Conservation (phyloP, 1,284 basidiomycete genomes). For the Cystobasidiaceae sp. region DNA sequence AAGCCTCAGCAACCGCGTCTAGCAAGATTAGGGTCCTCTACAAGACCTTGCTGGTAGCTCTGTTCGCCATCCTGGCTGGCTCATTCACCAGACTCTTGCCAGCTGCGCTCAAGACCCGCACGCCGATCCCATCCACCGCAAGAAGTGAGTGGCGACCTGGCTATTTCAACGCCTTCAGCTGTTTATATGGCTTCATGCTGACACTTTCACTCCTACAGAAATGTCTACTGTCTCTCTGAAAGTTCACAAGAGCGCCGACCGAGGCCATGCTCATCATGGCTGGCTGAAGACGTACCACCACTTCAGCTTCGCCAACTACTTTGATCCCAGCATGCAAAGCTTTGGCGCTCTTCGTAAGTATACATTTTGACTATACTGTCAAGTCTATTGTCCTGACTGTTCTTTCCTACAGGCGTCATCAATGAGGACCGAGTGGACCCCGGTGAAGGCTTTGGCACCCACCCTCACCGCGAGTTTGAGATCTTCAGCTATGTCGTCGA, state of each 20-base stretch:
- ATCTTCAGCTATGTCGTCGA: slow-evolving; percentile 81
- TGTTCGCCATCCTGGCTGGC: slow-evolving; percentile 24
- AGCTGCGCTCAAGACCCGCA: neutral
- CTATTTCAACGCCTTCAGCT: neutral
- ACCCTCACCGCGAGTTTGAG: slow-evolving; percentile 50
- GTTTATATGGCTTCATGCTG: neutral
- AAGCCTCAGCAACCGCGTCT: neutral
- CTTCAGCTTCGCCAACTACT: slow-evolving; percentile 73
- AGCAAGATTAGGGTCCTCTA: neutral
- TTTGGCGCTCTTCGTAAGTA: slow-evolving; percentile 58
- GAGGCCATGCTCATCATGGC: slow-evolving; percentile 43
- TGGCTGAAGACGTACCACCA: slow-evolving; percentile 66
- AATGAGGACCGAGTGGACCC: slow-evolving; percentile 85
- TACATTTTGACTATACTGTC: slow-evolving; percentile 16
- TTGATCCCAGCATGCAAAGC: slow-evolving; percentile 52
- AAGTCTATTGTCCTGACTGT: slow-evolving; percentile 48
- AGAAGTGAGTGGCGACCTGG: neutral
- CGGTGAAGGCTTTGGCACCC: slow-evolving; percentile 70
- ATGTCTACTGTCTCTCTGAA: slow-evolving; percentile 12
- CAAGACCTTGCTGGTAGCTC: slow-evolving; percentile 7
- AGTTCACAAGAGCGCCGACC: slow-evolving; percentile 4
- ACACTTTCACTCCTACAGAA: neutral
- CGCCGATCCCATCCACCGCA: neutral
- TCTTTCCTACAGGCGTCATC: slow-evolving; percentile 50
- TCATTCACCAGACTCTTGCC: neutral